These are phyloP conservation scores for Puccinia hordei DNA, from an alignment of 1,284 basidiomycete species.

Conservation along the genomic window DNA sequence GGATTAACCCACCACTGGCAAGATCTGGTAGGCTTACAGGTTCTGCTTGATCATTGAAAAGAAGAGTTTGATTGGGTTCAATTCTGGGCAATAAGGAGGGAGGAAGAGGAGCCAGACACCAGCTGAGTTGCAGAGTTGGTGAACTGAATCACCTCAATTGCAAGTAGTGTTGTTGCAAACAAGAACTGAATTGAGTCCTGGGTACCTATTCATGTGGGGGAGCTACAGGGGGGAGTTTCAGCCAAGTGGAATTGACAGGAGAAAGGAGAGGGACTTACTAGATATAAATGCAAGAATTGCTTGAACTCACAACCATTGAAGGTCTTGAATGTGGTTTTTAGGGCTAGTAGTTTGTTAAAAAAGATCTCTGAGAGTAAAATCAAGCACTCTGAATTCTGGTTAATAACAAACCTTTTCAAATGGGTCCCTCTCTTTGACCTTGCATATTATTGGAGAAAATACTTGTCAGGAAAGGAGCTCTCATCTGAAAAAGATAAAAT, in stretches of 20 bases:
- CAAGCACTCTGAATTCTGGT: background rate
- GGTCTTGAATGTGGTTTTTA: background rate
- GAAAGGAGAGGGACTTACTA: constrained; percentile 15
- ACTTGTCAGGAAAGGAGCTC: background rate
- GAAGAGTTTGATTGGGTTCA: background rate
- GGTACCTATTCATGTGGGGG: too few relatives aligned
- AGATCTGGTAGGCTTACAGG: too few relatives aligned
- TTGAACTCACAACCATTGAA: background rate
- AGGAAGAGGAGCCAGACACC: background rate
- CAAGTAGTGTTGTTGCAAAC: too few relatives aligned
- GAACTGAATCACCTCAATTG: background rate
- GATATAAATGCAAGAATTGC: background rate
- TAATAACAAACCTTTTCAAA: background rate
- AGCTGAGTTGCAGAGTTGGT: background rate
- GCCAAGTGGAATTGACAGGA: too few relatives aligned
- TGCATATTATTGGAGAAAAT: background rate
- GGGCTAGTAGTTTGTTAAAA: background rate
- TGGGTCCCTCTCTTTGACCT: constrained; percentile 1
- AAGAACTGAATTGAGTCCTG: background rate
- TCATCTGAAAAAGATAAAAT: constrained; percentile 15
- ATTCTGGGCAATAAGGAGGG: too few relatives aligned
- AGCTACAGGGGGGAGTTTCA: background rate
- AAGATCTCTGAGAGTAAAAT: background rate
- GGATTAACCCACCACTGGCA: background rate
- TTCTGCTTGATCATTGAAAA: too few relatives aligned